Percentiles rank a stretch among this genome's conserved stretches.
These are phyloP conservation scores for Amesomyces nigricolor DNA, from an alignment of 2,329 filamentous ascomycete species.

Conservation along the genomic window DNA sequence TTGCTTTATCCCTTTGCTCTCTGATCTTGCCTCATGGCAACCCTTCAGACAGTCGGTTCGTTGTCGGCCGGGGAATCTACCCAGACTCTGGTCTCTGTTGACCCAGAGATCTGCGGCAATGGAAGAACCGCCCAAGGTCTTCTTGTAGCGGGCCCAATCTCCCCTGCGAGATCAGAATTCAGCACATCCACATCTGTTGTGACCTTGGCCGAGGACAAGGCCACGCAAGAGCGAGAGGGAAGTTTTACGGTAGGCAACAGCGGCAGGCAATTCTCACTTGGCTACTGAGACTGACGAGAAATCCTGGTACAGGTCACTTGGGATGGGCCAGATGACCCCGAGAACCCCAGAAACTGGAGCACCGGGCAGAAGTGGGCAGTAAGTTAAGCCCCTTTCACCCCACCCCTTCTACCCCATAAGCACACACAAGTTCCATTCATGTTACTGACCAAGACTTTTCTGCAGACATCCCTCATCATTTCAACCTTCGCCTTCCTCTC, in stretches of 20 bases:
- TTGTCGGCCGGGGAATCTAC: background rate
- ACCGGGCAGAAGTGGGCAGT: conserved; percentile 22
- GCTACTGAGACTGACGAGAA: background rate
- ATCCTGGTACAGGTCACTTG: conserved; percentile 18
- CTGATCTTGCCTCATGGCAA: background rate
- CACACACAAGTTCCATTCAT: too few species aligned
- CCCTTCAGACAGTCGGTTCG: background rate
- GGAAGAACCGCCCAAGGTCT: background rate
- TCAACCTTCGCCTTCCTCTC: conserved; percentile 48
- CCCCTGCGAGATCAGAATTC: background rate
- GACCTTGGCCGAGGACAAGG: background rate
- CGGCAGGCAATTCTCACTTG: too few species aligned
- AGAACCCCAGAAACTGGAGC: conserved; percentile 25
- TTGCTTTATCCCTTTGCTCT: too few species aligned
- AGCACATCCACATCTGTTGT: background rate
- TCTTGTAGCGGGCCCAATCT: background rate
- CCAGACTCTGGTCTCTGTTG: background rate
- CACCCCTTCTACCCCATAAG: background rate
- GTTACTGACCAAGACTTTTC: background rate
- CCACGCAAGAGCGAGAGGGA: background rate
- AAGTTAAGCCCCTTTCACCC: background rate
- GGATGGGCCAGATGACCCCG: conserved; percentile 20
- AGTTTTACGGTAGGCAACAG: background rate
- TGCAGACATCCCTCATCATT: conserved; percentile 37
- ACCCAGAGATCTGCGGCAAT: too few species aligned